Conservation (phyloP, 1,284 basidiomycete genomes). For the Ceratobasidium sp. region DNA sequence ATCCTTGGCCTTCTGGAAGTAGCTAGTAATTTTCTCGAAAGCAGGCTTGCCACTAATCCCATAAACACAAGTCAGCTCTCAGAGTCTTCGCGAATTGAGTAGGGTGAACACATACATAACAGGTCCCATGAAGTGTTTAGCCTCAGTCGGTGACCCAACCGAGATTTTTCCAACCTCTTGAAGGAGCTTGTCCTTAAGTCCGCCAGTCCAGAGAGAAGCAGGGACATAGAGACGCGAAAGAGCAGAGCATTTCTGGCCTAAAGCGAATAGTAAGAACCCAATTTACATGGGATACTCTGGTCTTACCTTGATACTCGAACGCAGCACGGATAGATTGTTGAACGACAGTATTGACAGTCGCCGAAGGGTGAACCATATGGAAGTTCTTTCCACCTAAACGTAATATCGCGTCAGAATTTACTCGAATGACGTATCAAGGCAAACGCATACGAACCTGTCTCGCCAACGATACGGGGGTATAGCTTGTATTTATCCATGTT, state of each 20-base stretch:
- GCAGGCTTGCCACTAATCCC: constrained; percentile 76
- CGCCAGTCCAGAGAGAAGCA: constrained; percentile 84
- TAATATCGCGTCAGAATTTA: constrained; percentile 12
- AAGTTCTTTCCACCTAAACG: constrained; percentile 93
- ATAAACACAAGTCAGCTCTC: neutral
- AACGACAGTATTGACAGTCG: constrained; percentile 90
- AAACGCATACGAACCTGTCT: constrained; percentile 68
- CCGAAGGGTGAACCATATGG: constrained; percentile 91
- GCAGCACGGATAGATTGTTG: constrained; percentile 89
- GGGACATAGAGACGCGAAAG: constrained; percentile 94
- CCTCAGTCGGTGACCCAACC: constrained; percentile 84
- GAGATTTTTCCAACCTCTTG: constrained; percentile 85
- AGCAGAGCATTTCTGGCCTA: constrained; percentile 97
- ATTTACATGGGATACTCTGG: constrained; percentile 31
- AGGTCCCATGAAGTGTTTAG: constrained; percentile 92
- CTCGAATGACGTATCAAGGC: neutral
- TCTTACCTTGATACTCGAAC: constrained; percentile 94
- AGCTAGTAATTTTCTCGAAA: constrained; percentile 89
- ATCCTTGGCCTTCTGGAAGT: constrained; percentile 91
- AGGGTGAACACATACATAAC: constrained; percentile 78
- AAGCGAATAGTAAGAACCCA: constrained; percentile 5
- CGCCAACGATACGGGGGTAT: constrained; percentile 96
- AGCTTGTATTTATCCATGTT: constrained; percentile 89
- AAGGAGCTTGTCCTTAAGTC: constrained; percentile 88
- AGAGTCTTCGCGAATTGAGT: neutral